These are phyloP conservation scores for Dipodascus albidus DNA, from an alignment of 805 yeast genomes.

Conservation along the genomic window DNA sequence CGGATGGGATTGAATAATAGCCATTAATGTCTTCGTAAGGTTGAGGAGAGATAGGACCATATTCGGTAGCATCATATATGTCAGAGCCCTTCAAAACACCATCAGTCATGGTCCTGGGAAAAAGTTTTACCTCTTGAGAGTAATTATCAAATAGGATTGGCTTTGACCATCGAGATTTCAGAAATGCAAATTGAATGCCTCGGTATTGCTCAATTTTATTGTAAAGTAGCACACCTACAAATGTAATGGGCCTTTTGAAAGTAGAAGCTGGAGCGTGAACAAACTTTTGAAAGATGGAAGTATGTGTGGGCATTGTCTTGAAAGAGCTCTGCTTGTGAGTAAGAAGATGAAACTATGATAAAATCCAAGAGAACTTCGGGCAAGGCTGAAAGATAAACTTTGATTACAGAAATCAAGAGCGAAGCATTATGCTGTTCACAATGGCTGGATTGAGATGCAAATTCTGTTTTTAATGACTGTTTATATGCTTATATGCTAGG, in stretches of 20 bases:
- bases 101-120: background rate
- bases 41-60: slow-evolving; percentile 16
- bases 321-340: too few relatives aligned
- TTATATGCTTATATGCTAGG: background rate
- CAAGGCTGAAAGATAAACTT: background rate
- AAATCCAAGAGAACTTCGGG: background rate
- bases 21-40: slow-evolving; percentile 7
- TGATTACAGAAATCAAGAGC: too few relatives aligned
- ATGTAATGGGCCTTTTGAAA: slow-evolving; percentile 17
- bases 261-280: background rate
- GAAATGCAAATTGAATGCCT: slow-evolving; percentile 1
- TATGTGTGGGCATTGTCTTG: background rate
- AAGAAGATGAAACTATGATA: too few relatives aligned
- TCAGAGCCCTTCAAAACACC: background rate
- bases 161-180: background rate
- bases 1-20: background rate
- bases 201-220: slow-evolving; percentile 26
- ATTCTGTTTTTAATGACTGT: background rate
- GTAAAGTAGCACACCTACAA: slow-evolving; percentile 27
- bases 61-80: slow-evolving; percentile 7
- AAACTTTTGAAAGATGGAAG: background rate
- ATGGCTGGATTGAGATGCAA: background rate
- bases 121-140: background rate
- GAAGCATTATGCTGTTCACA: too few relatives aligned
- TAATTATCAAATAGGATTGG: background rate